phyloP scores from a whole-genome alignment of 805 yeast genomes.

The Wickerhamiella allomyrinae region DNA sequence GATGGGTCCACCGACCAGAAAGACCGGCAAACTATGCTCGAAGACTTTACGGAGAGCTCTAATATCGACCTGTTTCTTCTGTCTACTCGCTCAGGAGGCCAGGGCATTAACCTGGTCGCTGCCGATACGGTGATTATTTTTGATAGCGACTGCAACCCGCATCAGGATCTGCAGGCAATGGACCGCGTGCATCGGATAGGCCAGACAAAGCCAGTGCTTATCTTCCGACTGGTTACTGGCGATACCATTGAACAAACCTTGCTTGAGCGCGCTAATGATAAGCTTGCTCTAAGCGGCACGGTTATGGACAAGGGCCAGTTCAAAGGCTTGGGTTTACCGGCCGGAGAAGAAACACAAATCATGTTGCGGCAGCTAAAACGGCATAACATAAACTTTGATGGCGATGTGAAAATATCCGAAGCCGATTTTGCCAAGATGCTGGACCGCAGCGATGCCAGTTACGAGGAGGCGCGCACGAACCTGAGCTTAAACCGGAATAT shows the following conservation, averaged over 20 bases:
- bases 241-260: constrained; percentile 77
- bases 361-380: constrained; percentile 14
- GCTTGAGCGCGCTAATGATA: constrained; percentile 63
- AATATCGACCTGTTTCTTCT: constrained; percentile 46
- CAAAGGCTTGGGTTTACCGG: constrained; percentile 17
- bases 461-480: constrained; percentile 9
- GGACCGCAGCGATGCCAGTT: constrained; percentile 16
- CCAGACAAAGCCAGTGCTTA: constrained; percentile 67
- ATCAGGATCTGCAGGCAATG: constrained; percentile 91
- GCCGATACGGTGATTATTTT: constrained; percentile 85
- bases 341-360: constrained; percentile 10
- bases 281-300: constrained; percentile 61
- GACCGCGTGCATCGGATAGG: constrained; percentile 93
- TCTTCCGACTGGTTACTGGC: constrained; percentile 61
- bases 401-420: constrained; percentile 12
- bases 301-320: constrained; percentile 50
- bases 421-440: constrained; percentile 14
- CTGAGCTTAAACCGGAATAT: constrained; percentile 12
- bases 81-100: constrained; percentile 89
- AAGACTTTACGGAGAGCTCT: constrained; percentile 31
- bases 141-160: constrained; percentile 97
- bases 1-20: constrained; percentile 64
- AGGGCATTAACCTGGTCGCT: constrained; percentile 71
- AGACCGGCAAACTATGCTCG: constrained; percentile 51
- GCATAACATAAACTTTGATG: constrained; percentile 33